phyloP scores from a whole-genome alignment of 2,329 filamentous ascomycete genomes.

The Mycosphaerella sp. region DNA sequence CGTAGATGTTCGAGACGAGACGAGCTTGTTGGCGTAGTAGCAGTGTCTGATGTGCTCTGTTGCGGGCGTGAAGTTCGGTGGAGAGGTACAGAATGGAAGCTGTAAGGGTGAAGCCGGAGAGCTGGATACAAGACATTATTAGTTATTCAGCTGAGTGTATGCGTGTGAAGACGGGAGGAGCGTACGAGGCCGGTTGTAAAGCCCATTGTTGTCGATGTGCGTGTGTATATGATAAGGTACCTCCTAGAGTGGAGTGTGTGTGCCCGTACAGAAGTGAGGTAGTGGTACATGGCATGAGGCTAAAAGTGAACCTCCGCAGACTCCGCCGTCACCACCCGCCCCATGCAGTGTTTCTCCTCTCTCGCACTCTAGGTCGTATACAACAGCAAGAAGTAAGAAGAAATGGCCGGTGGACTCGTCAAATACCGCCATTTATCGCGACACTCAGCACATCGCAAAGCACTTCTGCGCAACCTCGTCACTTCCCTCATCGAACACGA shows the following conservation, averaged over 20 bases:
- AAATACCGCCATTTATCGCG: conserved; percentile 88
- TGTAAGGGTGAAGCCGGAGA: conserved; percentile 47
- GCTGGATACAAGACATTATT: conserved; percentile 28
- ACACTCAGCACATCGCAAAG: conserved; percentile 78
- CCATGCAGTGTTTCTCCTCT: background rate
- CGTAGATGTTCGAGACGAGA: conserved; percentile 40
- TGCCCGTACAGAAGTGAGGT: background rate
- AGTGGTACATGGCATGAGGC: background rate
- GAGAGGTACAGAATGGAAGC: conserved; percentile 39
- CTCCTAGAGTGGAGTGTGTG: no score
- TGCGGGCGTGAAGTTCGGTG: conserved; percentile 40
- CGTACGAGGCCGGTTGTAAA: conserved; percentile 48
- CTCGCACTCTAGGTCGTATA: background rate
- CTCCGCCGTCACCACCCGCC: background rate
- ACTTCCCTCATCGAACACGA: conserved; percentile 92
- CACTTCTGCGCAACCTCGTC: conserved; percentile 89
- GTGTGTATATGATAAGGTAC: background rate
- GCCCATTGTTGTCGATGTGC: conserved; percentile 30
- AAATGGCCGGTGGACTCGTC: conserved; percentile 78
- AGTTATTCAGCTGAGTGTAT: background rate
- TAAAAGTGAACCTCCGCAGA: background rate
- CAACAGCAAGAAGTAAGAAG: background rate
- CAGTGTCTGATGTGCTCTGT: conserved; percentile 41
- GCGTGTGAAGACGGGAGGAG: background rate
- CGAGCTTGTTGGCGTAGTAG: conserved; percentile 43